A percentile compares a stretch with the other conserved stretches of the same genome.
These are phyloP conservation scores for Sugiyamaella castrensis DNA, from an alignment of 1,139 yeast genomes.

Conservation along the genomic window DNA sequence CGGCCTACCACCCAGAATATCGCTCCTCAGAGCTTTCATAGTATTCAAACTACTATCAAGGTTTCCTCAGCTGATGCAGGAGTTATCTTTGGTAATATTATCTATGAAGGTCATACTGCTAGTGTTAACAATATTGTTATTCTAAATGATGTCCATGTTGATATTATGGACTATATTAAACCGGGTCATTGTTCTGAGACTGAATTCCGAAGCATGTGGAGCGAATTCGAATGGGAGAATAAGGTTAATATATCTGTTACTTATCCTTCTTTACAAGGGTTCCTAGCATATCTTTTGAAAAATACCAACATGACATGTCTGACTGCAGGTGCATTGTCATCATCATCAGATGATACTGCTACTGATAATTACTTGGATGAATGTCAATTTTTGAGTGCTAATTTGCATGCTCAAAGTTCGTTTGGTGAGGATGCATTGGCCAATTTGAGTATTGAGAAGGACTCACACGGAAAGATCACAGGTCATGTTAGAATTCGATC, in stretches of 20 bases:
- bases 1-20: conserved; percentile 89
- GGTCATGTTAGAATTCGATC: conserved; percentile 97
- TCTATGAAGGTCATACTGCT: conserved; percentile 94
- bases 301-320: conserved; percentile 94
- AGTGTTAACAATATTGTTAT: conserved; percentile 88
- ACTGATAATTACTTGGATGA: conserved; percentile 62
- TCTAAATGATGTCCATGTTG: conserved; percentile 91
- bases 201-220: conserved; percentile 97
- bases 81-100: conserved; percentile 94
- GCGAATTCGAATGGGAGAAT: conserved; percentile 99
- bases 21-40: conserved; percentile 95
- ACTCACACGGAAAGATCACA: conserved; percentile 65
- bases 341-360: conserved; percentile 22
- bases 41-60: conserved; percentile 81
- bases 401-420: conserved; percentile 85
- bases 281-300: conserved; percentile 69
- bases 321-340: conserved; percentile 75
- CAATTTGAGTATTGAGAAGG: conserved; percentile 87
- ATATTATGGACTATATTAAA: conserved; percentile 94
- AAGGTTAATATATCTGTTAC: conserved; percentile 85
- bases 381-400: conserved; percentile 91
- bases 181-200: conserved; percentile 89
- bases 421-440: conserved; percentile 99
- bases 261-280: conserved; percentile 67
- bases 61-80: conserved; percentile 98